These are phyloP conservation scores for Capronia americana DNA, from an alignment of 2,329 filamentous ascomycete species.

Conservation along the genomic window DNA sequence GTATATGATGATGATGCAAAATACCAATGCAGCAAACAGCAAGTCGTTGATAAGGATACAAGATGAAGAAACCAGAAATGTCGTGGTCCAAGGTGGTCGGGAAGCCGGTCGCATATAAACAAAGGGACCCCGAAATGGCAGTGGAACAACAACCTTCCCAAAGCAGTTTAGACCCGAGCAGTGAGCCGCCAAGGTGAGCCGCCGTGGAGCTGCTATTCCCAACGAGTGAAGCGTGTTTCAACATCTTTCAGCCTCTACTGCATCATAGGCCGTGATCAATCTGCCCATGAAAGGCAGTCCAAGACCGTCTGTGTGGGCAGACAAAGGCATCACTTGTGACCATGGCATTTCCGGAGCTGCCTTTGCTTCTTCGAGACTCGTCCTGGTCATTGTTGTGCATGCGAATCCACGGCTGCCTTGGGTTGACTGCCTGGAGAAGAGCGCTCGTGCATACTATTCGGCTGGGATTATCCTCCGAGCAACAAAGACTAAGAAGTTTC, in stretches of 20 bases:
- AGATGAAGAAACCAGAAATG: slow-evolving; percentile 5
- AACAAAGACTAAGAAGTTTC: slow-evolving; percentile 4
- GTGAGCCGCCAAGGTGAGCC: background rate
- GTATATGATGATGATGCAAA: background rate
- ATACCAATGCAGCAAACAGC: background rate
- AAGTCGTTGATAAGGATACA: slow-evolving; percentile 1
- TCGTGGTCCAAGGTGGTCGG: slow-evolving; percentile 15
- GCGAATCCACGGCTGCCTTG: slow-evolving; percentile 1
- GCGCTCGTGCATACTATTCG: background rate
- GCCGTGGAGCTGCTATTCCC: slow-evolving; percentile 15
- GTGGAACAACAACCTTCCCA: slow-evolving; percentile 27
- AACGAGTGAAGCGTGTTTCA: slow-evolving; percentile 26
- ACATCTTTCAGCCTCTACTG: background rate
- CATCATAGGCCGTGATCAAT: slow-evolving; percentile 4
- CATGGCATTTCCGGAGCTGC: background rate
- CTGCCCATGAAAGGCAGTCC: background rate
- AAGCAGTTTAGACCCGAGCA: slow-evolving; percentile 15
- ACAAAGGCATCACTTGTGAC: background rate
- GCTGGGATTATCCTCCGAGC: background rate
- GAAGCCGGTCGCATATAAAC: slow-evolving; percentile 32
- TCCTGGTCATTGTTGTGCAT: background rate
- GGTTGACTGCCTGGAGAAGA: background rate
- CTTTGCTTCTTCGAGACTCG: slow-evolving; percentile 5
- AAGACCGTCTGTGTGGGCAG: slow-evolving; percentile 5
- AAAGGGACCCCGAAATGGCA: slow-evolving; percentile 21